phyloP scores from a whole-genome alignment of 495 filamentous ascomycete species.

The Penicillium waksmanii region DNA sequence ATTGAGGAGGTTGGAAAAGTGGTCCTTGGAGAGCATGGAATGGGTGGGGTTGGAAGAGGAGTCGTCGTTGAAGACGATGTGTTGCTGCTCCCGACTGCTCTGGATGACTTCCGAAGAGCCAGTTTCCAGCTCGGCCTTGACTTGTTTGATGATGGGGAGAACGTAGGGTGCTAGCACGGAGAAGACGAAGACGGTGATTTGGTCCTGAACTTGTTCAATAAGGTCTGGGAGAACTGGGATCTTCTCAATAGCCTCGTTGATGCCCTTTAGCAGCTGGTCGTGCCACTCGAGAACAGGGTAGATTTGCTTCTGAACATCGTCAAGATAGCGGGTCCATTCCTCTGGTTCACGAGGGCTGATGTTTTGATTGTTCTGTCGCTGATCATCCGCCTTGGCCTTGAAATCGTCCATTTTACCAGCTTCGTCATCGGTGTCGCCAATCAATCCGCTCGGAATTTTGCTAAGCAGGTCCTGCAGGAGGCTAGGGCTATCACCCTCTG shows the following conservation, averaged over 20 bases:
- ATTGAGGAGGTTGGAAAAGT: conserved; percentile 87
- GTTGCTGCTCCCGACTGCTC: conserved; percentile 76
- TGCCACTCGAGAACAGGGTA: conserved; percentile 88
- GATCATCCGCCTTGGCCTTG: conserved; percentile 65
- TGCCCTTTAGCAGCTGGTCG: conserved; percentile 78
- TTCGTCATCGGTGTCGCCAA: conserved; percentile 67
- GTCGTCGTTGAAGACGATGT: conserved; percentile 83
- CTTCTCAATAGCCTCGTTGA: conserved; percentile 74
- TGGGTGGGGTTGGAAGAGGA: conserved; percentile 79
- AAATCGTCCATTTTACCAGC: conserved; percentile 67
- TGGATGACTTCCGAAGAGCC: conserved; percentile 86
- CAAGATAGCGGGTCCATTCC: conserved; percentile 69
- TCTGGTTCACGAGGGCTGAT: conserved; percentile 76
- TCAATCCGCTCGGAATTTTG: conserved; percentile 75
- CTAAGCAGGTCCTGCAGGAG: conserved; percentile 74
- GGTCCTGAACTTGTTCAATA: conserved; percentile 77
- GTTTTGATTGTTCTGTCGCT: conserved; percentile 50
- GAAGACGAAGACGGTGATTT: conserved; percentile 85
- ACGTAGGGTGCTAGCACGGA: conserved; percentile 83
- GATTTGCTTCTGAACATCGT: conserved; percentile 70
- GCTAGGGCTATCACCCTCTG: conserved; percentile 54
- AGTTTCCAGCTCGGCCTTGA: conserved; percentile 80
- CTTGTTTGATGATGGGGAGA: conserved; percentile 80
- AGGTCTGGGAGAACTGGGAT: conserved; percentile 80
- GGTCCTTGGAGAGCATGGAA: conserved; percentile 95